These are phyloP conservation scores for Achaetomiella virescens DNA, from an alignment of 495 filamentous ascomycete species.

Conservation along the genomic window DNA sequence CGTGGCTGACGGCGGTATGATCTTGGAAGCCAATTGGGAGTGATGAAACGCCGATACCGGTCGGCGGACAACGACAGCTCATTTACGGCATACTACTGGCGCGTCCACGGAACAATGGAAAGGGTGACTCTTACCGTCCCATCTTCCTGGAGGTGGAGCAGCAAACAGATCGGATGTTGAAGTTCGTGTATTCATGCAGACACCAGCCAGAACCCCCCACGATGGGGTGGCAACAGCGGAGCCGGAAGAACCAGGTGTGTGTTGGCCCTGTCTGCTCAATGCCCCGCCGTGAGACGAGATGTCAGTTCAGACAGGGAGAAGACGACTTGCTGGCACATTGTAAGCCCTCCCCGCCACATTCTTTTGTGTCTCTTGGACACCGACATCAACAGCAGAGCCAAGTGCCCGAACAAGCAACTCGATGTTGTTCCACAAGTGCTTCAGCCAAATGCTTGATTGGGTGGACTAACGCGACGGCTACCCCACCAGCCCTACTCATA, in stretches of 20 bases:
- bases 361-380: too few relatives aligned
- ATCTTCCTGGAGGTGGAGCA: background rate
- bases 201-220: background rate
- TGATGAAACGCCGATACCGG: conserved; percentile 9
- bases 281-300: background rate
- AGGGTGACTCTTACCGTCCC: conserved; percentile 9
- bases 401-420: too few relatives aligned
- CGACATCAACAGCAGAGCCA: too few relatives aligned
- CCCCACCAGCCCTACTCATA: background rate
- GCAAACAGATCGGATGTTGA: conserved; percentile 1
- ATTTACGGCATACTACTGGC: background rate
- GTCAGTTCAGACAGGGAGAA: too few relatives aligned
- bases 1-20: background rate
- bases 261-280: background rate
- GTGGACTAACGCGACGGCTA: background rate
- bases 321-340: too few relatives aligned
- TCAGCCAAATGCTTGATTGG: background rate
- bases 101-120: background rate
- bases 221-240: background rate
- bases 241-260: background rate
- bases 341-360: too few relatives aligned
- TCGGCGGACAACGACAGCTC: background rate
- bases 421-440: too few relatives aligned
- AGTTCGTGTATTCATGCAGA: conserved; percentile 7
- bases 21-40: background rate